Conservation (phyloP, 257 asterid species). For the Nyctanthes arbortristis region DNA sequence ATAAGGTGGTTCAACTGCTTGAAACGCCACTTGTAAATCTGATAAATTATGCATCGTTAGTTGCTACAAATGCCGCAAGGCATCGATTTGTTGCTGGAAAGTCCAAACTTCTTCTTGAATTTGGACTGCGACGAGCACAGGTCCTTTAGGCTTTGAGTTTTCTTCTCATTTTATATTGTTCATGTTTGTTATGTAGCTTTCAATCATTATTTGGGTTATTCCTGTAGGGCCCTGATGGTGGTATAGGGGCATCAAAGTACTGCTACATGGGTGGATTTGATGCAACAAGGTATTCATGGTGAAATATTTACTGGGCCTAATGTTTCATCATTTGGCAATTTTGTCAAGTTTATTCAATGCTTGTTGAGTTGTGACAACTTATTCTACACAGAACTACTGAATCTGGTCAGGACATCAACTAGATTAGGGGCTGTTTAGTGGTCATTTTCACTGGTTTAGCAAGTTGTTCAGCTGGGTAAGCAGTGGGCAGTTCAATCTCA, state of each 20-base stretch:
- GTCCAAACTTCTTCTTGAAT: conserved; percentile 91
- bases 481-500: conserved; percentile 3
- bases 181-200: conserved; percentile 19
- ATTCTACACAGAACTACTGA: conserved; percentile 14
- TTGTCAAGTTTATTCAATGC: not conserved
- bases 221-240: conserved; percentile 98
- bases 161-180: conserved; percentile 21
- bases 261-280: conserved; percentile 99
- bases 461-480: conserved; percentile 10
- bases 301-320: not conserved
- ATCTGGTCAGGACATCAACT: conserved; percentile 5
- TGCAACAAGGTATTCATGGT: conserved; percentile 78
- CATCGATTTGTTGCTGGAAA: conserved; percentile 98
- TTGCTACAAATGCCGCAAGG: conserved; percentile 98
- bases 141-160: conserved; percentile 33
- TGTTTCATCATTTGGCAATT: not conserved
- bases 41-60: conserved; percentile 89
- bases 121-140: conserved; percentile 96
- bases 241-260: conserved; percentile 92
- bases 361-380: conserved; percentile 12
- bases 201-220: conserved; percentile 17
- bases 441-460: conserved; percentile 10
- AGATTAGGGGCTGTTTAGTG: not conserved
- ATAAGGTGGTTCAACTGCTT: conserved; percentile 92
- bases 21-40: conserved; percentile 96